Base-by-base conservation (phyloP, 1,284 basidiomycete species). In the Sparassis latifolia region DNA sequence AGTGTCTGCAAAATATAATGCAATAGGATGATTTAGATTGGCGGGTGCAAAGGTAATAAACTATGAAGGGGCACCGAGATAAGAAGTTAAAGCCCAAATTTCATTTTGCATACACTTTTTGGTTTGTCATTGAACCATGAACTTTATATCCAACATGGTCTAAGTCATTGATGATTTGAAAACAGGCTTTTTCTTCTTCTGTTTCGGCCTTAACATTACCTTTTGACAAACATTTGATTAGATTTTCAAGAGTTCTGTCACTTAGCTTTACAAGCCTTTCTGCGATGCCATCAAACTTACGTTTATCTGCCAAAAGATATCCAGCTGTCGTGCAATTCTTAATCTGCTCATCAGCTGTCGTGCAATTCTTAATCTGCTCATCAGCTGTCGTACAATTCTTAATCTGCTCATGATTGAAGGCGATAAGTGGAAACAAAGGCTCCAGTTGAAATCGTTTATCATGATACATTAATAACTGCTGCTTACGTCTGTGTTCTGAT, bases 181-280 rank as follows among this genome's bases (percentile, higher is more conserved):
- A 47, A 29, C 45, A 47, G 4, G 33, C 45, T 12, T 39, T 47
- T 29, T 47, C 45, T 7, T 47, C 20, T 29, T 47, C 35, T n/a
- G 45, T 47, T 47, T 47, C 45, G 10, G 45, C 27, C 28, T 47
- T 47, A 3, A 47, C 45, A 3, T 33, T 3, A 9, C 45, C 45
- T 12, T n/a, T 35, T 10, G 37, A 12, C 45, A 47, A 28, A 3
- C 35, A 7, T 10, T 47, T 28, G 9, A 47, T 37, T 6, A 37
- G 35, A 37, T 37, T 1, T 37, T 6, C 35, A 6, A 37, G 35
- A 1, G 35, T 37, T 7, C 7, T 37, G 35, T 37, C 35, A 37
- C 12, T 37, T 6, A 37, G 35, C 1, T 12, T 37, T 1, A 37
- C 1, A 37, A 37, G 35, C 6, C 12, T 6, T 7, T 37, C 35